Conservation (phyloP, 2,329 filamentous ascomycete species). For the Curvularia sp. region DNA sequence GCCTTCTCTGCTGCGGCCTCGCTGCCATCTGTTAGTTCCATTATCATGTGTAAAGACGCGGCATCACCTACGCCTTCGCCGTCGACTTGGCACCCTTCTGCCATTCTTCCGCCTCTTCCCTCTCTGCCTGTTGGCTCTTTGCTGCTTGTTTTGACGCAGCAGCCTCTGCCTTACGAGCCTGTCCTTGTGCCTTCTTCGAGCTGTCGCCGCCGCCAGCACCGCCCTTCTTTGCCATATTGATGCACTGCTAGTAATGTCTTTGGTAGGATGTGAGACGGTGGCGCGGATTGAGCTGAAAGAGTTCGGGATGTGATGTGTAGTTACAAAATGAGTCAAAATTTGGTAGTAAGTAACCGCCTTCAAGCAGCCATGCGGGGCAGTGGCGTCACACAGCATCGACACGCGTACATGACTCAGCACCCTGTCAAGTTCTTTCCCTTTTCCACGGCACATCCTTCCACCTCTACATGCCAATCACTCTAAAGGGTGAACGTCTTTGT, state of each 20-base stretch:
- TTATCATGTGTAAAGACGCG: not conserved
- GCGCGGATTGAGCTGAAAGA: not conserved
- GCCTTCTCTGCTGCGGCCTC: conserved; percentile 86
- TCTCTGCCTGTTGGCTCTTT: conserved; percentile 70
- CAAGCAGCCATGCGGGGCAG: conserved; percentile 21
- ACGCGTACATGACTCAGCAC: conserved; percentile 24
- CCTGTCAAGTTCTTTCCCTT: not conserved
- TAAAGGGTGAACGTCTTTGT: too few relatives aligned
- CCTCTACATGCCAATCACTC: too few relatives aligned
- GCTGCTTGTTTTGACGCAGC: conserved; percentile 80
- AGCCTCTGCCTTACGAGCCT: conserved; percentile 90
- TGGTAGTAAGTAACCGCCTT: conserved; percentile 13
- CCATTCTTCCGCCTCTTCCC: conserved; percentile 79
- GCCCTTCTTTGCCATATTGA: conserved; percentile 58
- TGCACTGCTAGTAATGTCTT: not conserved
- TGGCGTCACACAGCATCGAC: conserved; percentile 15
- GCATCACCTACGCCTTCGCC: conserved; percentile 77
- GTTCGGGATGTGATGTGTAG: not conserved
- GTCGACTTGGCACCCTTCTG: conserved; percentile 82
- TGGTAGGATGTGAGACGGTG: not conserved
- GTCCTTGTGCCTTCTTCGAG: conserved; percentile 87
- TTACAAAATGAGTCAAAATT: conserved; percentile 25
- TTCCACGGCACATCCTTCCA: not conserved
- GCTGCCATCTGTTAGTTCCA: conserved; percentile 56
- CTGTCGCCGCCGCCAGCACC: conserved; percentile 69